phyloP scores from a whole-genome alignment of 352 stramenopile species.

The Globisporangium heterothallicum region DNA sequence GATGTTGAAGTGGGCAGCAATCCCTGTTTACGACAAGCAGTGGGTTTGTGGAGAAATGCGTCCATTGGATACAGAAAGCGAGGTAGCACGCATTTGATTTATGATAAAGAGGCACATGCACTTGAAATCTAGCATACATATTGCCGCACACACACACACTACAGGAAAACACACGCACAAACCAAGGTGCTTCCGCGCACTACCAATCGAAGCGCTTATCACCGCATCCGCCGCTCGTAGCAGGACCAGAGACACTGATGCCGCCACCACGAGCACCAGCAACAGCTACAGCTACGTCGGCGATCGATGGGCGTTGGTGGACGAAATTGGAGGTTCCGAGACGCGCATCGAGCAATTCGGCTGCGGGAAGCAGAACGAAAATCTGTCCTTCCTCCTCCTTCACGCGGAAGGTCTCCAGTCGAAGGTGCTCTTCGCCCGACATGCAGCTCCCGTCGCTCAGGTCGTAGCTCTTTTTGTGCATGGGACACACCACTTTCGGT shows the following conservation, averaged over 20 bases:
- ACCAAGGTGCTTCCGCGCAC: background rate
- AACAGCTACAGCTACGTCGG: too few species aligned
- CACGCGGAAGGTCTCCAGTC: slow-evolving; percentile 82
- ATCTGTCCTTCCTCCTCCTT: slow-evolving; percentile 67
- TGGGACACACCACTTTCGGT: slow-evolving; percentile 88
- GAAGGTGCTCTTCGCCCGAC: slow-evolving; percentile 52
- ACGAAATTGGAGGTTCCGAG: slow-evolving; percentile 71
- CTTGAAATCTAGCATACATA: too few species aligned
- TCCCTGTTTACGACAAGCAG: too few species aligned
- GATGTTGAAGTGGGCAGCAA: too few species aligned
- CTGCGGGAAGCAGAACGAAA: slow-evolving; percentile 72
- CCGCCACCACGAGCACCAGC: background rate
- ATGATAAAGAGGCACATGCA: too few species aligned
- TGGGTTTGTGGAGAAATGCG: too few species aligned
- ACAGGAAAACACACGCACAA: background rate
- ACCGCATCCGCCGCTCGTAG: slow-evolving; percentile 23
- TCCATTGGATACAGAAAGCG: background rate
- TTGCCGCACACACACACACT: background rate
- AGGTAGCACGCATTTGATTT: background rate
- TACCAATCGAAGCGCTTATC: slow-evolving; percentile 20
- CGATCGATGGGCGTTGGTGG: slow-evolving; percentile 20
- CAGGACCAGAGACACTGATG: background rate
- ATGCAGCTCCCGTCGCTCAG: slow-evolving; percentile 73
- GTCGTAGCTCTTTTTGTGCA: slow-evolving; percentile 91
- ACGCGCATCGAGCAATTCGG: slow-evolving; percentile 75